Percentiles rank a stretch among this genome's conserved stretches.
phyloP scores from a whole-genome alignment of 768 basidiomycete genomes.

The Suillus subalutaceus region DNA sequence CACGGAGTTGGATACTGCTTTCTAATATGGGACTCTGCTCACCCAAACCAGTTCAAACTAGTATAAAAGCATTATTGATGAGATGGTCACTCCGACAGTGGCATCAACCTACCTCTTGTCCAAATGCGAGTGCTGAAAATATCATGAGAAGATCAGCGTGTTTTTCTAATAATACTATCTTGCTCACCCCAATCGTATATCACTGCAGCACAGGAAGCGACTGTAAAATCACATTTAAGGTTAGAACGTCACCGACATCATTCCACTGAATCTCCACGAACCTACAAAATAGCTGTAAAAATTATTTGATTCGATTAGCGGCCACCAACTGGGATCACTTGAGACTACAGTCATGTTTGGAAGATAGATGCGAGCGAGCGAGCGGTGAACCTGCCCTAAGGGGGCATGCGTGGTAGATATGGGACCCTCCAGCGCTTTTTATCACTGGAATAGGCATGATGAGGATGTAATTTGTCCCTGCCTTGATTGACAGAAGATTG shows the following conservation, averaged over 20 bases:
- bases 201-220: background rate
- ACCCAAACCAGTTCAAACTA: constrained; percentile 3
- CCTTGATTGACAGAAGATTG: background rate
- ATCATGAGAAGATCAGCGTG: background rate
- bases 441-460: background rate
- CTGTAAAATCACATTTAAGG: background rate
- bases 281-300: background rate
- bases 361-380: background rate
- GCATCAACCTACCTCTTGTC: background rate
- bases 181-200: constrained; percentile 4
- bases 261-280: background rate
- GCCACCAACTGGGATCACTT: background rate
- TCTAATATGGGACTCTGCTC: background rate
- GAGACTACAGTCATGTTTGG: background rate
- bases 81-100: background rate
- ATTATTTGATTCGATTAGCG: background rate
- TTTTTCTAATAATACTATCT: no score
- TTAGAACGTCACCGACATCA: background rate
- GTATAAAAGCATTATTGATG: background rate
- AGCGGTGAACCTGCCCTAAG: background rate
- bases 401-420: background rate
- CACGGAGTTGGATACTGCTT: background rate
- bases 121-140: background rate
- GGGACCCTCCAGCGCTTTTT: background rate
- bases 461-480: background rate